Percentiles rank a stretch among this genome's conserved stretches.
Evolutionary conservation across 2,329 filamentous ascomycete species (phyloP).

Genomic region (Capronia americana): DNA sequence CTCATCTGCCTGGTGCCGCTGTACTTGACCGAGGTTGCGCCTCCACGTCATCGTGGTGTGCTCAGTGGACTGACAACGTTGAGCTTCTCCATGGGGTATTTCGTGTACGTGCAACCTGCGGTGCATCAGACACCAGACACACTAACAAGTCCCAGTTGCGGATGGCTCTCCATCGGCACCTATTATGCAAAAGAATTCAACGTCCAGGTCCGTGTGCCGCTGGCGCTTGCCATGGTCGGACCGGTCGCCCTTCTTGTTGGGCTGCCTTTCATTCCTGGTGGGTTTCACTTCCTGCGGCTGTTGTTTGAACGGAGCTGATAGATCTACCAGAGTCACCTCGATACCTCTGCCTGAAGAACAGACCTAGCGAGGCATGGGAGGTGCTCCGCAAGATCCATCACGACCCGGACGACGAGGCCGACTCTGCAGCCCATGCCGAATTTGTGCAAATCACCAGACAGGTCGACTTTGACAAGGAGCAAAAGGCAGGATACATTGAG

Average conservation of each 20-base stretch:
- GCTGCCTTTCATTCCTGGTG: conserved; percentile 31
- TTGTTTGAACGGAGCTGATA: background rate
- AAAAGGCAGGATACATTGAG: conserved; percentile 28
- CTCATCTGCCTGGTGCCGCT: conserved; percentile 29
- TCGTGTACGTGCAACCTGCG: conserved; percentile 16
- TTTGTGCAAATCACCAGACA: conserved; percentile 30
- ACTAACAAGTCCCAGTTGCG: conserved; percentile 11
- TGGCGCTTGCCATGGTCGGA: conserved; percentile 22
- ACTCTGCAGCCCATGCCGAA: conserved; percentile 28
- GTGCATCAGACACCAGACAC: background rate
- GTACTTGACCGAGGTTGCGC: conserved; percentile 26
- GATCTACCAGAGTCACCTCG: conserved; percentile 21
- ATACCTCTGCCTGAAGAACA: conserved; percentile 25
- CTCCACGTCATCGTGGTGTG: conserved; percentile 45
- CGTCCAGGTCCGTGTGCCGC: conserved; percentile 24
- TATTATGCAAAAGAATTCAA: conserved; percentile 25
- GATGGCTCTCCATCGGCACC: conserved; percentile 26
- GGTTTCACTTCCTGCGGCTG: background rate
- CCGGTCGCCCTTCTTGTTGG: conserved; percentile 25
- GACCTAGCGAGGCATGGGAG: conserved; percentile 25
- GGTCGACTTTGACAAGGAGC: conserved; percentile 30
- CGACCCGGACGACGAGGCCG: conserved; percentile 20
- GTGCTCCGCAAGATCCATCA: conserved; percentile 27
- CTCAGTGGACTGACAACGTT: conserved; percentile 26
- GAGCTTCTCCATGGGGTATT: conserved; percentile 26